Base-by-base conservation (phyloP, 2,329 filamentous ascomycete species). In the Colletotrichum sp. region DNA sequence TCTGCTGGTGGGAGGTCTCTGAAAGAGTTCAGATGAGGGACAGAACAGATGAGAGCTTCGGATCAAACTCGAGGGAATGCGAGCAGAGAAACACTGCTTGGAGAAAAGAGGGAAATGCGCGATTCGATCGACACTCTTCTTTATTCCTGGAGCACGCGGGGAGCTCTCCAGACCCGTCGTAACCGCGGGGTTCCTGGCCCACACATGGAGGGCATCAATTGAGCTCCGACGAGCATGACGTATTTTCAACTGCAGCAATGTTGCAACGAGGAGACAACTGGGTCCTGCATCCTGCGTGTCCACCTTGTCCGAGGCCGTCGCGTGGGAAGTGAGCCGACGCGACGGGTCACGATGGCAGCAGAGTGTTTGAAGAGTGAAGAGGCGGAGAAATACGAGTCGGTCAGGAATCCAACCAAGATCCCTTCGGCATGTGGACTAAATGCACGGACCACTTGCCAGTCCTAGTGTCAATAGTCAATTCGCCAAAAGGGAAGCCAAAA, bases 351-450 rank as follows among this genome's bases (percentile, higher is more conserved):
- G 49, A 71, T 52, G 49, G 49, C 27, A 29, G 59, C 65, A 30
- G 5, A 61, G 13, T 22, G n/a, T 34, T n/a, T 52, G 11, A n/a
- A n/a, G 55, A 72, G 69, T 52, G 44, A 8, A n/a, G 55, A 72
- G 69, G 69, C 69, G 72, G 72, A 75, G 72, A 75, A 75, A 62
- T 75, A 55, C 19, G 30, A 63, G 8, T 36, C 32, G 63, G 72
- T 25, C 44, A 25, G 32, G n/a, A 57, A 25, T n/a, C 25, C 27
- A 34, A 15, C 16, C 39, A 30, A 22, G 30, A 62, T 19, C 44
- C 29, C 22, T 19, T 49, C 6, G 32, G 59, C 16, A 32, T 13
- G n/a, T 44, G 71, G 57, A 49, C 13, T 12, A 12, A 15, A 16
- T 19, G 36, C 68, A 61, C 61, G 62, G 29, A 19, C 25, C 66